Percentiles rank a stretch among this genome's conserved stretches.
Evolutionary conservation across 2,329 filamentous ascomycete species (phyloP).

Genomic region (Epichloe scottii): DNA sequence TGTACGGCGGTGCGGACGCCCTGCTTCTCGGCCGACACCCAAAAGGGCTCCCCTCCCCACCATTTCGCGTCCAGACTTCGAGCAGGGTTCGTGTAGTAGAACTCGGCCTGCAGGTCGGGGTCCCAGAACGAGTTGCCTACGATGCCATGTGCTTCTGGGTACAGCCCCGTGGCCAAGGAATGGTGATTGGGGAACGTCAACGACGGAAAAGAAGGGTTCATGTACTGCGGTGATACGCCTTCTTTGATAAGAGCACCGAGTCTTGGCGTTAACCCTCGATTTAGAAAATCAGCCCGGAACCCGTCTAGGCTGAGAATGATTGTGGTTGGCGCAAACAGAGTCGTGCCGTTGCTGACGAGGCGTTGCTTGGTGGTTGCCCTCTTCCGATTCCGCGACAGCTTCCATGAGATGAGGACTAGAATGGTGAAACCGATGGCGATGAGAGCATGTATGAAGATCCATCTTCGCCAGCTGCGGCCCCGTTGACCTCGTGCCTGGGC

Average conservation of each 20-base stretch:
- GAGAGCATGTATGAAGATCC: slow-evolving; percentile 39
- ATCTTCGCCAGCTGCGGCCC: slow-evolving; percentile 39
- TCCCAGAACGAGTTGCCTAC: slow-evolving; percentile 97
- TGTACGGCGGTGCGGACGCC: slow-evolving; percentile 73
- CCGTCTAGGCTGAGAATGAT: slow-evolving; percentile 90
- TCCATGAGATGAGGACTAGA: slow-evolving; percentile 45
- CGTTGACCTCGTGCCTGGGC: slow-evolving; percentile 35
- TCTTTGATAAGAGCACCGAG: slow-evolving; percentile 66
- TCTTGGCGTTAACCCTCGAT: slow-evolving; percentile 70
- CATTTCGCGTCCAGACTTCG: slow-evolving; percentile 75
- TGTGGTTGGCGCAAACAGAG: slow-evolving; percentile 80
- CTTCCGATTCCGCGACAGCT: slow-evolving; percentile 37
- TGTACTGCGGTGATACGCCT: slow-evolving; percentile 82
- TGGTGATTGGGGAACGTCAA: slow-evolving; percentile 97
- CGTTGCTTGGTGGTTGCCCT: slow-evolving; percentile 16
- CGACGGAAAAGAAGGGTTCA: slow-evolving; percentile 88
- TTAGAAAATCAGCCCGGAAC: slow-evolving; percentile 87
- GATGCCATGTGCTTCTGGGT: slow-evolving; percentile 85
- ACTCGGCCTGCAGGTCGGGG: slow-evolving; percentile 60
- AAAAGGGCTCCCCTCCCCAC: slow-evolving; percentile 92
- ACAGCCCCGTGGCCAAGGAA: slow-evolving; percentile 80
- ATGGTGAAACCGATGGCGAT: slow-evolving; percentile 43
- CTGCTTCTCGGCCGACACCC: slow-evolving; percentile 81
- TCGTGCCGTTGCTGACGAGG: slow-evolving; percentile 66
- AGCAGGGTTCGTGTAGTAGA: slow-evolving; percentile 71